Conservation (phyloP, 495 filamentous ascomycete genomes). For the Penicillium cataractarum region DNA sequence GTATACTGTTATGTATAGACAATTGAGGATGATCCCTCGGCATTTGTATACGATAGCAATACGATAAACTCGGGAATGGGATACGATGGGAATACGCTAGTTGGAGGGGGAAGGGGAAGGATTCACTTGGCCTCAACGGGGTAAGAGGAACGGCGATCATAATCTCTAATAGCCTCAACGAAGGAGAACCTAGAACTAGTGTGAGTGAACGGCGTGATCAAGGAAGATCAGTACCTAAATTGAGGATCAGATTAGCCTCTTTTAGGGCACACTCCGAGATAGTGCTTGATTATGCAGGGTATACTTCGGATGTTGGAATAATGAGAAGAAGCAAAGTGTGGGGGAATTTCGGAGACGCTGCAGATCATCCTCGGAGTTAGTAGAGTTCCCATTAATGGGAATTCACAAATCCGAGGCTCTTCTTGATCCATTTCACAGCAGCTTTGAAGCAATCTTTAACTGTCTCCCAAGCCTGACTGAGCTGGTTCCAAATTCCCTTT, state of each 20-base stretch:
- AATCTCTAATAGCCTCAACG: not conserved
- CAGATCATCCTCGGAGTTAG: not conserved
- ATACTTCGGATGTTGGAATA: not conserved
- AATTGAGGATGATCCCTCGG: conserved; percentile 16
- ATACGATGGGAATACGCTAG: conserved; percentile 7
- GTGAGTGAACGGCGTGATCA: not conserved
- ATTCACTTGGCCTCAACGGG: conserved; percentile 1
- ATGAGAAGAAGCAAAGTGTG: not conserved
- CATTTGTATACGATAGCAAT: conserved; percentile 20
- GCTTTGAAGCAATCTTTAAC: too few species aligned
- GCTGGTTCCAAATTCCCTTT: too few species aligned
- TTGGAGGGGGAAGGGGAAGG: not conserved
- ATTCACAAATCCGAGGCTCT: too few species aligned
- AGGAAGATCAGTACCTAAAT: not conserved
- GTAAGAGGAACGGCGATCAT: not conserved
- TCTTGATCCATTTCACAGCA: too few species aligned
- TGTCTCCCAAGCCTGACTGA: too few species aligned
- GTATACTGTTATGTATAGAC: too few species aligned
- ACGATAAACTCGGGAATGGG: conserved; percentile 8
- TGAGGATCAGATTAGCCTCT: not conserved
- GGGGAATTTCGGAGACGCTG: not conserved
- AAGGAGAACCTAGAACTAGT: not conserved
- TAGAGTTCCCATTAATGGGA: not conserved
- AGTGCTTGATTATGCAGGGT: not conserved
- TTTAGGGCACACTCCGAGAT: not conserved